Evolutionary conservation across 2,329 filamentous ascomycete genomes (phyloP), one percentile per base, ranked within the genome.

Genomic region (Fusarium gaditjirri): DNA sequence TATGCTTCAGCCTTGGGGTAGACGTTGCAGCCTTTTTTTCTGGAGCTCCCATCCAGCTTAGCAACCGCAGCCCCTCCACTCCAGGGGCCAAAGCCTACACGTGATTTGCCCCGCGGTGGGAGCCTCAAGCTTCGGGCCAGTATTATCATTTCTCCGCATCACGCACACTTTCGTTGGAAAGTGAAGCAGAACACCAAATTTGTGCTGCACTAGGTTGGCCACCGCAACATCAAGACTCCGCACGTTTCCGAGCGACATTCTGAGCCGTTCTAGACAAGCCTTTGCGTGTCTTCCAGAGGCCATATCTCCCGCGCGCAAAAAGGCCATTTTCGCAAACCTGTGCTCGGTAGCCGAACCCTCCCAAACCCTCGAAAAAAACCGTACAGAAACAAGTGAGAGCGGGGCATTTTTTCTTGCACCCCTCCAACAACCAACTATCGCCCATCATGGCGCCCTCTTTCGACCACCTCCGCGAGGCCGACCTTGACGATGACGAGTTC

Each of bases 401-500:
- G 81, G 80, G 81, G 80, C 81, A 80, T 69, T 77, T 77, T 77
- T 79, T 77, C 70, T 73, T 75, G 64, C 76, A 80, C 79, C 80
- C 80, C 79, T 79, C 78, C 76, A 73, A 72, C 70, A 70, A 72
- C 70, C 69, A 78, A 66, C 72, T 75, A 76, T 74, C 68, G 77
- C 78, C 85, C 86, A 94, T 83, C 85, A 98, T 98, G 95, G 94
- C 95, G 84, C 82, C 82, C 64, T 94, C 94, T 81, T 98, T 97
- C 84, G 94, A 97, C 81, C 93, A 94, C 79, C 88, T 98, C 81
- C 92, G 93, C 83, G 94, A 97, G 83, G 94, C 95, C 78, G 94
- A 97, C 82, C 92, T 95, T 83, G 90, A 92, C 79, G 90, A 92
- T 75, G 94, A 96, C 79, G 92, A 95, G 81, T 93, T 92, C 81